A percentile compares a stretch with the other conserved stretches of the same genome.
Conservation (phyloP, 306 rosid genomes). For the Lathyrus aphaca region DNA sequence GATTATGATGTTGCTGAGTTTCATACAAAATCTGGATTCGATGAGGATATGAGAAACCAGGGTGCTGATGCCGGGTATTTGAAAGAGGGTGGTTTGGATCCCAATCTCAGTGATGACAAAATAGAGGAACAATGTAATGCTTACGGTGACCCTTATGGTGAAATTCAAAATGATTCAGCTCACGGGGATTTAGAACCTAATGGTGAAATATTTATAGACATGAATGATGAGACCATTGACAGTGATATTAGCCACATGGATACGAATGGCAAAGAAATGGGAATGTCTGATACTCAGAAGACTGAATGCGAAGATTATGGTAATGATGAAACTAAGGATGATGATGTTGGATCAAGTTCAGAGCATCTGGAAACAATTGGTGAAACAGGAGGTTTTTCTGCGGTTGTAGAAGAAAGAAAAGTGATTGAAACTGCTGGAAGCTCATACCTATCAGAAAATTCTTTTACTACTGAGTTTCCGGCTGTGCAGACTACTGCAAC, state of each 20-base stretch:
- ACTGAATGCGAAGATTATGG: constrained; percentile 38
- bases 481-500: constrained; percentile 37
- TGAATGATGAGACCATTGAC: constrained; percentile 31
- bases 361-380: constrained; percentile 36
- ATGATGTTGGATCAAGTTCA: constrained; percentile 32
- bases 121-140: constrained; percentile 37
- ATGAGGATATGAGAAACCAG: constrained; percentile 40
- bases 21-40: constrained; percentile 41
- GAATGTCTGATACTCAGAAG: constrained; percentile 10
- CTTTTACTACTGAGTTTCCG: constrained; percentile 36
- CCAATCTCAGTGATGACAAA: constrained; percentile 39
- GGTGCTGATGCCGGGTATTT: constrained; percentile 41
- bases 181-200: constrained; percentile 33
- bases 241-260: constrained; percentile 33
- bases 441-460: constrained; percentile 22
- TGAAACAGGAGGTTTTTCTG: constrained; percentile 46
- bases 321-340: constrained; percentile 30
- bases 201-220: constrained; percentile 34
- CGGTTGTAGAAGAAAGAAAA: constrained; percentile 29
- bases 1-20: constrained; percentile 42
- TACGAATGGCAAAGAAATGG: constrained; percentile 33
- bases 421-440: background rate
- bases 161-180: constrained; percentile 32
- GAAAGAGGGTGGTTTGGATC: constrained; percentile 37
- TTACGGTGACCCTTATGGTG: constrained; percentile 35